Conservation (phyloP, 441 rosid species). For the Bocquillonia castaneifolia region DNA sequence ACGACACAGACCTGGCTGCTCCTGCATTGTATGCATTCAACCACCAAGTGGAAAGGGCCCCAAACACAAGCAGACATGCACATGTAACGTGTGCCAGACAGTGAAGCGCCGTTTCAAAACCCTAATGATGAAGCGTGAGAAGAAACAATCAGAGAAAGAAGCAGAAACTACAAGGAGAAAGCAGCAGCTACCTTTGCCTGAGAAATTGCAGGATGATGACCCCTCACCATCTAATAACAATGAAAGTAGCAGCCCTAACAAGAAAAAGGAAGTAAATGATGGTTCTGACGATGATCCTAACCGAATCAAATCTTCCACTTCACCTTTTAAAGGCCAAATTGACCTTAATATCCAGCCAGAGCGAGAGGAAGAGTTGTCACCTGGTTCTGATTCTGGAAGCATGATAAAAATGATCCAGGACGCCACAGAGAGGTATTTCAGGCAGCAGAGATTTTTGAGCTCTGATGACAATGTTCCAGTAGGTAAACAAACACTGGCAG, state of each 20-base stretch:
- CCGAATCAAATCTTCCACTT: constrained; percentile 40
- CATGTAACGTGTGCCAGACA: constrained; percentile 79
- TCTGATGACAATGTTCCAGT: constrained; percentile 27
- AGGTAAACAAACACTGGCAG: constrained; percentile 23
- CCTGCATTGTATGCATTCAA: constrained; percentile 97
- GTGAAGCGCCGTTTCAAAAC: constrained; percentile 95
- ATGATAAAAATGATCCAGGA: constrained; percentile 46
- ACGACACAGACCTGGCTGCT: constrained; percentile 89
- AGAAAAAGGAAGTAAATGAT: constrained; percentile 35
- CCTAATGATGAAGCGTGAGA: constrained; percentile 77
- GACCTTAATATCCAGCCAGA: constrained; percentile 92
- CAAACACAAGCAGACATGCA: constrained; percentile 74
- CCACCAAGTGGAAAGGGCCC: constrained; percentile 98
- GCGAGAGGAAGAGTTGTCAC: constrained; percentile 71
- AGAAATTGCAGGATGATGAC: constrained; percentile 43
- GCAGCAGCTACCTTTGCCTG: constrained; percentile 33
- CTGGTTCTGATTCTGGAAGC: constrained; percentile 46
- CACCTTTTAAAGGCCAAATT: constrained; percentile 68
- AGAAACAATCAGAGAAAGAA: constrained; percentile 65
- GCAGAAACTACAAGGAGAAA: constrained; percentile 44
- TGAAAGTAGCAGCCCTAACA: constrained; percentile 40
- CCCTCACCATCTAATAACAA: constrained; percentile 34
- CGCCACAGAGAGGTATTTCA: constrained; percentile 36
- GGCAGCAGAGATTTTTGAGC: constrained; percentile 35
- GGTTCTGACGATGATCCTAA: constrained; percentile 46